Base-by-base conservation (phyloP, 139 green algal genomes). In the Mychonastes homosphaera region DNA sequence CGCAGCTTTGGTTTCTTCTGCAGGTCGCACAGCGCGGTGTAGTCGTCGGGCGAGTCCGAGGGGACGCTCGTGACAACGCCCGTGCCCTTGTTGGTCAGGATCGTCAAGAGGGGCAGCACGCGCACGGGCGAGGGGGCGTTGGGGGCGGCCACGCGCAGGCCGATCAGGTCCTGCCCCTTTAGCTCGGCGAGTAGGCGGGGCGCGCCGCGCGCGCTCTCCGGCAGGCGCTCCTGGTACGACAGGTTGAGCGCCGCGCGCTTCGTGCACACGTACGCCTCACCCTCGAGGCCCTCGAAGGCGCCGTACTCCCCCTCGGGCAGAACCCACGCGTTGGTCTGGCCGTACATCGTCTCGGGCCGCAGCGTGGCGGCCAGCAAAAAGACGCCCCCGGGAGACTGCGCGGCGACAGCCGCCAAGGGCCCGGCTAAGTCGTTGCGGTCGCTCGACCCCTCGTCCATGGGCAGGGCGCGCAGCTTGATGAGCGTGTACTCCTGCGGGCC, bases 271-370 rank as follows among this genome's bases (percentile, higher is more conserved):
- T 94, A 96, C 2, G 97, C 65, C 56, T 96, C 89, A 8, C 70
- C 70, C 40, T 89, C 69, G 7, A 86, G 57, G 19, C 77, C 85
- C 40, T 77, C 63, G 78, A 80, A 96, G 0, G 87, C 91, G 33
- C 83, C 92, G 56, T 98, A 98, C 36, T 93, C 58, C 16, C 92
- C 92, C 18, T 96, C 86, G 0, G 92, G 92, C 70, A 98, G 79
- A n/a, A 83, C 81, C 92, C 92, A 99, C 67, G 73, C 88, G 78
- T 99, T 99, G 54, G 89, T 97, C 79, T 98, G 90, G 27, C 92
- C 92, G 59, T 94, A 96, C 92, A 99, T 98, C n/a, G 92, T 99
- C 75, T 99, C 92, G 0, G 92, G 90, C 0, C 92, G 76, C 62
- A 99, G 78, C 16, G 92, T 99, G 40, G 92, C 92, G 0, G 92